These are phyloP conservation scores for Pichia sp. DNA, from an alignment of 1,139 yeast species.

Conservation along the genomic window DNA sequence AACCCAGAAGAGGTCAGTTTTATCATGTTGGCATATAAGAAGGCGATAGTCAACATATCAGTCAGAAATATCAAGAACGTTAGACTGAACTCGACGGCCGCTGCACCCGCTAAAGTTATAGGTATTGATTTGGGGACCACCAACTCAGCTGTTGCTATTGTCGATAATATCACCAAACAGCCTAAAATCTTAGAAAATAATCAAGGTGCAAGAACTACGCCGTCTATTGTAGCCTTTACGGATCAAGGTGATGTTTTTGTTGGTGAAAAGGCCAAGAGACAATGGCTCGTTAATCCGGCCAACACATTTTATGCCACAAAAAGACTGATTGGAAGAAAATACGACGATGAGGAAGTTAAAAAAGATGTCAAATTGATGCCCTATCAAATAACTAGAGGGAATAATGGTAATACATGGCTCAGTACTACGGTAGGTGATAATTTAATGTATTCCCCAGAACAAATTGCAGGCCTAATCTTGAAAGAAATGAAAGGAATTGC, in stretches of 20 bases:
- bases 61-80: no score
- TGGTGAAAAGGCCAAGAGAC: slow-evolving; percentile 61
- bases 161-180: slow-evolving; percentile 32
- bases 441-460: slow-evolving; percentile 41
- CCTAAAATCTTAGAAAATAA: slow-evolving; percentile 58
- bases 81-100: not conserved
- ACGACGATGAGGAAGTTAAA: slow-evolving; percentile 55
- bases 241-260: slow-evolving; percentile 38
- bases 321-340: slow-evolving; percentile 63
- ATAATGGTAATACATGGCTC: slow-evolving; percentile 59
- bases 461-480: slow-evolving; percentile 45
- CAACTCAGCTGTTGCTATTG: slow-evolving; percentile 71
- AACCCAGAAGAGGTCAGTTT: no score
- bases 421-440: slow-evolving; percentile 27
- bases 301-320: slow-evolving; percentile 73
- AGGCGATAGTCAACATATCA: no score
- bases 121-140: slow-evolving; percentile 81
- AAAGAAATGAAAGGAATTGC: slow-evolving; percentile 52
- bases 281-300: slow-evolving; percentile 53
- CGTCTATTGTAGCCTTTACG: slow-evolving; percentile 60
- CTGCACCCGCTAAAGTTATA: slow-evolving; percentile 33
- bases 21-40: no score
- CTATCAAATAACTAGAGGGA: slow-evolving; percentile 42
- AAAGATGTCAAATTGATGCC: slow-evolving; percentile 49
- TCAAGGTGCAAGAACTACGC: slow-evolving; percentile 65